These are phyloP conservation scores for Rhynchospora tenuis DNA, from an alignment of 176 grass and related monocot species.

Conservation along the genomic window DNA sequence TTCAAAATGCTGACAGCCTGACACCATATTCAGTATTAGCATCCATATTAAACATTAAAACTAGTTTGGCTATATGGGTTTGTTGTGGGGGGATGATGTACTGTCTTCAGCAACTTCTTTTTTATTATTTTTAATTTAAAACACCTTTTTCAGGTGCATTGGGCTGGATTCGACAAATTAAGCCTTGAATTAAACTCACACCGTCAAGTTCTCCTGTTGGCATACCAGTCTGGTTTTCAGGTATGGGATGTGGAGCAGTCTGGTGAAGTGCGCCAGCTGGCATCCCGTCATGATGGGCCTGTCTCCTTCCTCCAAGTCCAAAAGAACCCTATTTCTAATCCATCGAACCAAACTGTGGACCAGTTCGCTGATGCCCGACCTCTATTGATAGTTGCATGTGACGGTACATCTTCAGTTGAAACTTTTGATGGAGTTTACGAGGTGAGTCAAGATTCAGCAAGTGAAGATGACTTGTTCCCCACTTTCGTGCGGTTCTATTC, in stretches of 20 bases:
- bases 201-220: constrained; percentile 62
- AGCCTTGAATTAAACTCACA: constrained; percentile 42
- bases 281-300: constrained; percentile 58
- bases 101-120: background rate
- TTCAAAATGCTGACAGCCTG: too few relatives aligned
- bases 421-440: constrained; percentile 41
- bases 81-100: too few relatives aligned
- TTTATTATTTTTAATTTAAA: constrained; percentile 10
- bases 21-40: background rate
- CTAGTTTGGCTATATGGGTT: background rate
- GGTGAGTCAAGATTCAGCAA: constrained; percentile 30
- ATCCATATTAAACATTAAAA: constrained; percentile 1
- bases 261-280: constrained; percentile 82
- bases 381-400: constrained; percentile 60
- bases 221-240: constrained; percentile 88
- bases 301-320: constrained; percentile 89
- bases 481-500: constrained; percentile 81
- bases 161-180: constrained; percentile 92
- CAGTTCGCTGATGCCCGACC: constrained; percentile 66
- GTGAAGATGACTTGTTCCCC: constrained; percentile 27
- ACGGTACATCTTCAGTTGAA: constrained; percentile 48
- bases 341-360: constrained; percentile 37
- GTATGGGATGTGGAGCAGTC: constrained; percentile 97
- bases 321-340: constrained; percentile 73
- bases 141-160: constrained; percentile 54